Evolutionary conservation across 106 monocot genomes (phyloP), one percentile per base, ranked within the genome.

Genomic region (Platanthera zijinensis): DNA sequence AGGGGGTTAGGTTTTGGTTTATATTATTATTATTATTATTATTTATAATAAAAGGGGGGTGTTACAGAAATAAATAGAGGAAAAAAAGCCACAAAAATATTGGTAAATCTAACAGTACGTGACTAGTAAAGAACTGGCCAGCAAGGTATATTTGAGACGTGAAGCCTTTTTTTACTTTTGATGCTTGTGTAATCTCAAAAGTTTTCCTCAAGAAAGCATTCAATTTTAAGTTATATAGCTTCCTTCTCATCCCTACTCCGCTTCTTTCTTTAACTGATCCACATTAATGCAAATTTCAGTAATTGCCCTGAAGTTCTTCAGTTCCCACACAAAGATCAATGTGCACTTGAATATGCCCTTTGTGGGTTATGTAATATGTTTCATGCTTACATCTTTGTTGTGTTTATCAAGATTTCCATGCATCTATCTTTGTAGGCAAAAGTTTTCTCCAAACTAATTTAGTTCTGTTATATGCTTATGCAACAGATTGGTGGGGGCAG

Each of bases 401-500:
- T 47, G 5, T 4, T 48, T 70, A 47, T 15, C 48, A 17, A 70
- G 7, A 69, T 69, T 46, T 69, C 15, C 10, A 8, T 45, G 69
- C 9, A 69, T 15, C 17, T 32, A 32, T 66, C 17, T 30, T 30
- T 66, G 12, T 70, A 48, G 14, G 32, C 66, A 25, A 6, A 48
- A 47, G 46, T 17, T 48, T 39, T 6, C 2, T 17, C 48, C 48
- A 70, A 0, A 70, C 48, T 70, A 48, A 48, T 18, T 10, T 32
- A 48, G 67, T 67, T 15, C 25, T 70, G 13, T 47, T 47, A 48
- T 70, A 46, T 70, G 47, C 48, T 70, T 47, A 57, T 84, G 45
- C 51, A 76, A 63, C 85, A 99, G 99, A 95, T 99, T 84, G 99
- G 99, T 49, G 94, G 99, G 17, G 99, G 99, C 50, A 99, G 94